Evolutionary conservation across 2,329 filamentous ascomycete species (phyloP).

Genomic region (Aspergillus tanneri): DNA sequence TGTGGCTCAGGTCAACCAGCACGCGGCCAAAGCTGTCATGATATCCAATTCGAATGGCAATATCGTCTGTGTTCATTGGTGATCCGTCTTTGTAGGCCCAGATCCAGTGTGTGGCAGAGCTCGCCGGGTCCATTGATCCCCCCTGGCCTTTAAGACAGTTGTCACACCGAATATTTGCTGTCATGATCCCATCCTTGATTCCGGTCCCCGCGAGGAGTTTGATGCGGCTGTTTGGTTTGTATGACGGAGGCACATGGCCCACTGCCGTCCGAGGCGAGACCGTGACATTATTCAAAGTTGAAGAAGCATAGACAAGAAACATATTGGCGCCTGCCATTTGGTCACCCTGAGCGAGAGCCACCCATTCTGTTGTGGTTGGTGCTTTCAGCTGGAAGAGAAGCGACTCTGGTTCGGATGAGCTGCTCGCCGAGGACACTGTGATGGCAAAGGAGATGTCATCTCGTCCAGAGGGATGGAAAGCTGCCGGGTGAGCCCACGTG

Average conservation of each 20-base stretch:
- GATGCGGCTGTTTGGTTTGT: conserved; percentile 47
- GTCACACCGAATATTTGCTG: conserved; percentile 56
- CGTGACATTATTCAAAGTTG: conserved; percentile 55
- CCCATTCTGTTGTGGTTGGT: conserved; percentile 46
- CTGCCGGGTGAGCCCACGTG: too few relatives aligned
- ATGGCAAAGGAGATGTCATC: too few relatives aligned
- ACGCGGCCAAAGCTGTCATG: conserved; percentile 27
- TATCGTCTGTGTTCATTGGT: conserved; percentile 22
- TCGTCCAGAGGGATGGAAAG: too few relatives aligned
- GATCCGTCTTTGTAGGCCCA: conserved; percentile 29
- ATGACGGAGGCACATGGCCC: conserved; percentile 51
- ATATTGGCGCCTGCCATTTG: conserved; percentile 60
- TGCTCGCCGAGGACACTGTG: too few relatives aligned
- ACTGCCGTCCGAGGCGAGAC: conserved; percentile 56
- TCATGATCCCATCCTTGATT: conserved; percentile 53
- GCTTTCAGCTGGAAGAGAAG: conserved; percentile 63
- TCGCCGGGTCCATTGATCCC: conserved; percentile 18
- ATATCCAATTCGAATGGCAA: conserved; percentile 17
- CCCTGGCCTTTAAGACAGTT: conserved; percentile 28
- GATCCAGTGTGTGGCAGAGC: conserved; percentile 28
- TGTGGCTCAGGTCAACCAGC: conserved; percentile 25
- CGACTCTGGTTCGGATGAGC: conserved; percentile 52
- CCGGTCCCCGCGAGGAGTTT: conserved; percentile 61
- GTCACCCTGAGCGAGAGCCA: conserved; percentile 57
- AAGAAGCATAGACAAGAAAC: conserved; percentile 61